Evolutionary conservation across 176 grass and related monocot species (phyloP).

Genomic region (Tillandsia leiboldiana): DNA sequence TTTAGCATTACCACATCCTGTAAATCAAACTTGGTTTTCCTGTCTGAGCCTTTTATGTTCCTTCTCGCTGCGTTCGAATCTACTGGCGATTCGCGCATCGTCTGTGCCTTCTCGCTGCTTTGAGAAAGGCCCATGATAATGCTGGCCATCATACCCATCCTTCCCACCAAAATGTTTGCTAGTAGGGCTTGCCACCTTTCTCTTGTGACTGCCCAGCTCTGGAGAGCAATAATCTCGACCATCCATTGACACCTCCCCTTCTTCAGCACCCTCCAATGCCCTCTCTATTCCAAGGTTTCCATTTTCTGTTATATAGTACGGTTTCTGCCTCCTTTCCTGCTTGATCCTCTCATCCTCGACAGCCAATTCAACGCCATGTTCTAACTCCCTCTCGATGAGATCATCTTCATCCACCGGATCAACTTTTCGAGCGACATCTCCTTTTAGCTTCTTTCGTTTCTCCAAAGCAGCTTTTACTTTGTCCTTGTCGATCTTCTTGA

Average conservation of each 20-base stretch:
- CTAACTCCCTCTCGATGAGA: constrained; percentile 73
- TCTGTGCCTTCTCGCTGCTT: neutral
- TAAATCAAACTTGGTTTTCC: constrained; percentile 6
- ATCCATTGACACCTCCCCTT: constrained; percentile 58
- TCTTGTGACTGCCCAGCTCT: constrained; percentile 27
- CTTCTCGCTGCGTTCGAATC: constrained; percentile 26
- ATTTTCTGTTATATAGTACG: neutral
- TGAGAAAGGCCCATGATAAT: constrained; percentile 5
- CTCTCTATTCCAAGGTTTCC: constrained; percentile 1
- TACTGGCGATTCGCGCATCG: neutral
- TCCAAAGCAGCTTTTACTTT: constrained; percentile 65
- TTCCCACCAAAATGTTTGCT: constrained; percentile 1
- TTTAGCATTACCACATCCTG: neutral
- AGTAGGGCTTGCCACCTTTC: constrained; percentile 21
- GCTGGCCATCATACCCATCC: constrained; percentile 16
- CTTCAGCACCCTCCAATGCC: constrained; percentile 27
- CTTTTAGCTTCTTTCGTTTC: constrained; percentile 44
- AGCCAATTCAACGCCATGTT: constrained; percentile 70
- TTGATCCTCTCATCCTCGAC: constrained; percentile 46
- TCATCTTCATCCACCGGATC: constrained; percentile 57
- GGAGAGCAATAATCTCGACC: constrained; percentile 29
- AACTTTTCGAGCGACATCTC: constrained; percentile 42
- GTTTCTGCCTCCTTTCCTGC: constrained; percentile 28
- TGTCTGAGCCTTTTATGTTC: constrained; percentile 33
- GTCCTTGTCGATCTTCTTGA: constrained; percentile 60